Evolutionary conservation across 2,329 filamentous ascomycete species (phyloP).

Genomic region (Diaporthe sp.): DNA sequence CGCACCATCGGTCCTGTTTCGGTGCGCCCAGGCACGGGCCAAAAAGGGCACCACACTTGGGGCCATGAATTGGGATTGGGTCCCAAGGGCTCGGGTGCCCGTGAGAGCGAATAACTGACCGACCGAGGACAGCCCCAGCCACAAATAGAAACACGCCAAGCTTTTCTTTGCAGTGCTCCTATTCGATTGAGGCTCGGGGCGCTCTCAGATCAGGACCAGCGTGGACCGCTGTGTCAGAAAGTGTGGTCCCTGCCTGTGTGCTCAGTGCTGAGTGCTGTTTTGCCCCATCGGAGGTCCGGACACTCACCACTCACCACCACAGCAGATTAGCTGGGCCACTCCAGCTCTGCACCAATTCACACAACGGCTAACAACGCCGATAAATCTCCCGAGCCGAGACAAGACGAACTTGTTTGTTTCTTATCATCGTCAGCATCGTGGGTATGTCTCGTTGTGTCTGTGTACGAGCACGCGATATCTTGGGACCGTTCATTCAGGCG

Average conservation of each 20-base stretch:
- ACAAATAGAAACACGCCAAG: slow-evolving; percentile 2
- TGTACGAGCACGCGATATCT: neutral
- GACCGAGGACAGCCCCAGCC: neutral
- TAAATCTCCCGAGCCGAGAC: neutral
- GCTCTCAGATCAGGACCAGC: slow-evolving; percentile 7
- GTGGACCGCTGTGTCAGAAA: slow-evolving; percentile 5
- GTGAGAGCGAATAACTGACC: neutral
- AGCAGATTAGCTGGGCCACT: neutral
- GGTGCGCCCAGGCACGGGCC: slow-evolving; percentile 16
- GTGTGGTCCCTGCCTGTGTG: slow-evolving; percentile 11
- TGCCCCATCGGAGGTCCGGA: slow-evolving; percentile 34
- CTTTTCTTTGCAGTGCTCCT: neutral
- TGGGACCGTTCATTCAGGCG: neutral
- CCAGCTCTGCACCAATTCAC: neutral
- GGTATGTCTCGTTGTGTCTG: neutral
- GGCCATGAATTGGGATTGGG: neutral
- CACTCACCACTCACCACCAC: neutral
- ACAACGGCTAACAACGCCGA: too few species aligned
- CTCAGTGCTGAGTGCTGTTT: neutral
- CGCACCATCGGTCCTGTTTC: slow-evolving; percentile 22
- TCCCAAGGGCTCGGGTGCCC: neutral
- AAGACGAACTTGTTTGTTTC: neutral
- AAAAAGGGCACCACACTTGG: neutral
- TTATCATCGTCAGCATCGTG: neutral
- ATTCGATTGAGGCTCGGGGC: neutral